Percentiles rank a stretch among this genome's conserved stretches.
Conservation (phyloP, 768 basidiomycete genomes). For the Serpula lacrymans region DNA sequence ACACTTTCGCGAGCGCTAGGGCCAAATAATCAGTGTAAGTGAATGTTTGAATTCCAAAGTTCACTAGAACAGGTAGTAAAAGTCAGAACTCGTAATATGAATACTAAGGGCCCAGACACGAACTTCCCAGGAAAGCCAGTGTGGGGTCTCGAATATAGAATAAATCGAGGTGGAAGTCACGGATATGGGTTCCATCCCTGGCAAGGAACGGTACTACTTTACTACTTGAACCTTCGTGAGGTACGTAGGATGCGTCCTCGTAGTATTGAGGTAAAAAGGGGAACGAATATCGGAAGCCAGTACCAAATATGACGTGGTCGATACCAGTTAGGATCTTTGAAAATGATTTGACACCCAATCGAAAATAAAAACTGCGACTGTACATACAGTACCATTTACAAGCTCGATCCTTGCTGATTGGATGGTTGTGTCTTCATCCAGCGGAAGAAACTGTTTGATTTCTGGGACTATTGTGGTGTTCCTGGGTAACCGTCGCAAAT, state of each 20-base stretch:
- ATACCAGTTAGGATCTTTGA: constrained; percentile 30
- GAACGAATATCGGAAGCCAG: constrained; percentile 43
- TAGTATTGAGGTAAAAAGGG: constrained; percentile 43
- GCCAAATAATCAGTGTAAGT: constrained; percentile 35
- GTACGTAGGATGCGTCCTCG: constrained; percentile 2
- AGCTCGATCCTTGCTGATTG: constrained; percentile 28
- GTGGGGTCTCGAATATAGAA: constrained; percentile 46
- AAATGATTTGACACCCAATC: background rate
- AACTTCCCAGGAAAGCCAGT: constrained; percentile 36
- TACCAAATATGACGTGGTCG: constrained; percentile 35
- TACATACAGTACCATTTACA: constrained; percentile 33
- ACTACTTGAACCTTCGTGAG: background rate
- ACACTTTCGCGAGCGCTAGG: constrained; percentile 36
- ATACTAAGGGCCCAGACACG: constrained; percentile 5
- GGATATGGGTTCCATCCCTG: constrained; percentile 38
- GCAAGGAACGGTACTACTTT: constrained; percentile 19
- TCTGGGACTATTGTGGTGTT: constrained; percentile 39
- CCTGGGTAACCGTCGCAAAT: constrained; percentile 17
- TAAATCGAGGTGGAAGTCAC: constrained; percentile 36
- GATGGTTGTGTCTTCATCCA: constrained; percentile 5
- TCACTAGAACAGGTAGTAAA: constrained; percentile 21
- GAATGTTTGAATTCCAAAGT: constrained; percentile 38
- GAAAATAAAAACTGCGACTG: background rate
- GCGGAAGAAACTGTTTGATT: constrained; percentile 34
- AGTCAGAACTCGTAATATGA: background rate